Conservation (phyloP, 306 rosid species). For the Cucumis melo region DNA sequence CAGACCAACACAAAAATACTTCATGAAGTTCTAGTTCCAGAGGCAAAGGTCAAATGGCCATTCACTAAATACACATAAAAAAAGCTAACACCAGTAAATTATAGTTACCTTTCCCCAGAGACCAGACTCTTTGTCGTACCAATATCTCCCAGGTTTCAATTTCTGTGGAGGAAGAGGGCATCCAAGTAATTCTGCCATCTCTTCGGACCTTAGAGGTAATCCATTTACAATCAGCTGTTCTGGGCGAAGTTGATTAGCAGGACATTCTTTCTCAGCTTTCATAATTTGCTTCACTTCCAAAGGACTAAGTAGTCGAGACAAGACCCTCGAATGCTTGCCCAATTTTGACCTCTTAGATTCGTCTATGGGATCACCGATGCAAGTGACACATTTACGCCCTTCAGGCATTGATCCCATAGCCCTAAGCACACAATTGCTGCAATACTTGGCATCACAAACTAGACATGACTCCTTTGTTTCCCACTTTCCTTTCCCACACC, state of each 20-base stretch:
- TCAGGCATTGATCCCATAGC: conserved; percentile 99
- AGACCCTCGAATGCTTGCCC: conserved; percentile 78
- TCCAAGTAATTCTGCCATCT: conserved; percentile 86
- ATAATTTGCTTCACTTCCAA: conserved; percentile 94
- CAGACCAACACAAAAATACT: conserved; percentile 15
- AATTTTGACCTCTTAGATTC: conserved; percentile 68
- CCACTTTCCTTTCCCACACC: conserved; percentile 96
- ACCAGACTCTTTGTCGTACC: conserved; percentile 99
- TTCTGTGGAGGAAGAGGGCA: conserved; percentile 76
- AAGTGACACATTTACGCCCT: conserved; percentile 88
- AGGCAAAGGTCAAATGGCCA: conserved; percentile 1
- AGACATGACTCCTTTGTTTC: conserved; percentile 89
- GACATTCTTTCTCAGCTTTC: conserved; percentile 96
- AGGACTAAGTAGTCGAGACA: conserved; percentile 82
- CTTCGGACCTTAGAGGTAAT: conserved; percentile 59
- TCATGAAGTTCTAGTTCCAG: neutral
- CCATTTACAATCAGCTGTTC: conserved; percentile 90
- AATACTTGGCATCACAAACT: conserved; percentile 82
- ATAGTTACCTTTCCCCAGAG: conserved; percentile 89
- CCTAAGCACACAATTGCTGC: conserved; percentile 82
- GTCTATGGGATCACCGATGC: conserved; percentile 78
- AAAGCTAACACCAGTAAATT: conserved; percentile 1
- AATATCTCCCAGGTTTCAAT: conserved; percentile 92
- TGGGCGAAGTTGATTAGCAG: conserved; percentile 95
- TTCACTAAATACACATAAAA: conserved; percentile 5